Evolutionary conservation across 768 basidiomycete genomes (phyloP), one percentile per base, ranked within the genome.

Genomic region (Tephrocybe sp.): DNA sequence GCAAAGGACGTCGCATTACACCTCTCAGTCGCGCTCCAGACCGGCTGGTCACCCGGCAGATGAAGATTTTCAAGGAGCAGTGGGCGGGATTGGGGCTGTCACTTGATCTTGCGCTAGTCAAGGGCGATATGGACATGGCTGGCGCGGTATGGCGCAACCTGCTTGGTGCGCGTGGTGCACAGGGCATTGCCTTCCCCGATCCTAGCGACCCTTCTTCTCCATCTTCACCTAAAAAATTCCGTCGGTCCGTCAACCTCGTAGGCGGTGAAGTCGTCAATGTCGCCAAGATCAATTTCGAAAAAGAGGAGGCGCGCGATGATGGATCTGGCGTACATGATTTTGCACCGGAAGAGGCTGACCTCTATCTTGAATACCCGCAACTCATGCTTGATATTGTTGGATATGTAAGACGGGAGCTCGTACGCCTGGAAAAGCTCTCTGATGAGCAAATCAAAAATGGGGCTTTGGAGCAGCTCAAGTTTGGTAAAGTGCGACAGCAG

Each of bases 31-130:
- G 77, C 36, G 88, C 85, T 0, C 89, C 90, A 3, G 91, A 95
- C 61, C 68, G 84, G 2, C 77, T 93, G 33, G 84, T 98, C 36
- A 83, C 82, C 39, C 82, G 83, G 39, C 92, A 96, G 67, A 87
- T 98, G 90, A 89, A 88, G 65, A 87, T 91, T 45, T 83, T 95
- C 74, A 87, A 87, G 56, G 90, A 96, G 65, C 93, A 96, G 63
- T 94, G 89, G 88, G 79, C 83, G 5, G 95, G 95, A 1, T 73
- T 92, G 57, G 81, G 83, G 14, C 73, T 94, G 57, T 77, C 86
- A 2, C 78, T 93, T 60, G 93, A 97, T 65, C 69, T 94, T 12
- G 88, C 81, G 1, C 76, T 95, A 30, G 77, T 85, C 4, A 76
- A 74, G 40, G 82, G 84, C 19, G 95, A 98, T 64, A 74, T 80